phyloP scores from a whole-genome alignment of 2,329 filamentous ascomycete species.

The Trichoderma semiorbis region DNA sequence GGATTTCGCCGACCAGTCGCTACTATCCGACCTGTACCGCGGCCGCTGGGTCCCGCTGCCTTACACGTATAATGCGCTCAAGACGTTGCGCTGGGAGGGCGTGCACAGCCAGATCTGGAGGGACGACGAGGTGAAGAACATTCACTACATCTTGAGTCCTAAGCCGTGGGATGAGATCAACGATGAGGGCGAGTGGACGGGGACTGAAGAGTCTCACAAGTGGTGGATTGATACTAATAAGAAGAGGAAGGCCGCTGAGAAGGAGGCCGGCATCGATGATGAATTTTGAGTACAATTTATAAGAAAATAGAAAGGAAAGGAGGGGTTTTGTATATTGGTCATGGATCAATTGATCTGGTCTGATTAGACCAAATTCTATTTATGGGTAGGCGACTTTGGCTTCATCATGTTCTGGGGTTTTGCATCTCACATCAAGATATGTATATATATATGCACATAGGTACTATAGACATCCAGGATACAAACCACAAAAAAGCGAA shows the following conservation, averaged over 20 bases:
- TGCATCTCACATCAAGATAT: neutral
- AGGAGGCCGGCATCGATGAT: conserved; percentile 34
- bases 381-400: neutral
- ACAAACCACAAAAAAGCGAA: neutral
- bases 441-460: neutral
- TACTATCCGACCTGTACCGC: conserved; percentile 53
- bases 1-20: conserved; percentile 58
- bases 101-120: conserved; percentile 57
- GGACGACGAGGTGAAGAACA: conserved; percentile 56
- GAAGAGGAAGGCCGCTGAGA: conserved; percentile 43
- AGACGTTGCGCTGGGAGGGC: conserved; percentile 52
- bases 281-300: conserved; percentile 17
- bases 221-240: conserved; percentile 55
- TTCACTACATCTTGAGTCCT: conserved; percentile 59
- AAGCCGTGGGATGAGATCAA: conserved; percentile 59
- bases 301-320: neutral
- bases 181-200: conserved; percentile 41
- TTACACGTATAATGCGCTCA: conserved; percentile 61
- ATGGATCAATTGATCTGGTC: neutral
- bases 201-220: conserved; percentile 46
- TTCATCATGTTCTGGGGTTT: neutral
- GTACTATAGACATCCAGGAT: neutral
- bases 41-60: conserved; percentile 56
- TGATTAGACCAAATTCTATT: neutral
- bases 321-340: neutral